Percentiles rank a stretch among this genome's conserved stretches.
phyloP scores from a whole-genome alignment of 345 rosid species.

The Rhodamnia argentea region DNA sequence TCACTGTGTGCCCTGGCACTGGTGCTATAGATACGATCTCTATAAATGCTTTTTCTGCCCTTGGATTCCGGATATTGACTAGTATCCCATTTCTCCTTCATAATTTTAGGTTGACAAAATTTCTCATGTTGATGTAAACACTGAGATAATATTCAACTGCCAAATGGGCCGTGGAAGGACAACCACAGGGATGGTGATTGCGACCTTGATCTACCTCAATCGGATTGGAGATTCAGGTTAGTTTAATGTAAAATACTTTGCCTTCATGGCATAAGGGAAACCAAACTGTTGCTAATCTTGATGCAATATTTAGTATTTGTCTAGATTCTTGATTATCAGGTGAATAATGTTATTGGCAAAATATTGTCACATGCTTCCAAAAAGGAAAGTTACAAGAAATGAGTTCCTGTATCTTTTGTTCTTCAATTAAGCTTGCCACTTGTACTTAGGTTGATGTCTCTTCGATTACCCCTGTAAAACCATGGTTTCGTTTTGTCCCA shows the following conservation, averaged over 20 bases:
- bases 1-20: neutral
- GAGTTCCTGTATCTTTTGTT: neutral
- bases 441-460: neutral
- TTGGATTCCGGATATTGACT: neutral
- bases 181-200: constrained; percentile 98
- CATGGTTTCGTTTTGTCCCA: neutral
- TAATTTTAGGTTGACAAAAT: constrained; percentile 71
- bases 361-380: neutral
- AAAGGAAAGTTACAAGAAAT: neutral
- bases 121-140: constrained; percentile 56
- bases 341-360: neutral
- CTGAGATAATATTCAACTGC: constrained; percentile 85
- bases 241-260: neutral
- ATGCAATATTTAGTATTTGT: neutral
- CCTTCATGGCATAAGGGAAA: neutral
- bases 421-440: neutral
- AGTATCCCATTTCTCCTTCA: neutral
- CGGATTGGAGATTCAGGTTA: constrained; percentile 82
- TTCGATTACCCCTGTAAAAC: neutral
- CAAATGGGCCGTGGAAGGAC: constrained; percentile 99
- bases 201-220: constrained; percentile 83
- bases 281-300: neutral
- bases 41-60: neutral
- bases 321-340: neutral
- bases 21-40: neutral